Percentiles rank a stretch among this genome's conserved stretches.
phyloP scores from a whole-genome alignment of 768 basidiomycete genomes.

The Boletus barrowsii region DNA sequence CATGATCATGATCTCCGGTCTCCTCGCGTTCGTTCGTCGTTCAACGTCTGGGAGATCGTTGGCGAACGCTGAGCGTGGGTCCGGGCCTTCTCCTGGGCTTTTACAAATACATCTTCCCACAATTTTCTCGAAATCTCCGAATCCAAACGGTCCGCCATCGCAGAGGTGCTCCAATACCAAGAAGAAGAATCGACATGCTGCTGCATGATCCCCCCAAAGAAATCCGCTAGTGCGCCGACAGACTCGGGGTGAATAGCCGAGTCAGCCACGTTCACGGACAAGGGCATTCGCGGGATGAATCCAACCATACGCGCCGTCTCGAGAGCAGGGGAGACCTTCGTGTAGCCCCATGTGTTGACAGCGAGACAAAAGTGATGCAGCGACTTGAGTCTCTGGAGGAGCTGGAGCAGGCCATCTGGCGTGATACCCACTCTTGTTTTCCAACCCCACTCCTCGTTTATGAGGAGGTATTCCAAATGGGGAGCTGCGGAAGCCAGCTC shows the following conservation, averaged over 20 bases:
- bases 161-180: constrained; percentile 1
- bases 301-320: background rate
- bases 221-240: constrained; percentile 1
- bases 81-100: background rate
- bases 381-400: background rate
- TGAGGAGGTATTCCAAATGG: background rate
- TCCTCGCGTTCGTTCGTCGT: background rate
- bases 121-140: constrained; percentile 3
- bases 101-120: constrained; percentile 4
- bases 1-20: background rate
- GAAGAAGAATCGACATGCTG: background rate
- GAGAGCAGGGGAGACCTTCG: background rate
- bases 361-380: constrained; percentile 2
- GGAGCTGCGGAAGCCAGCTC: background rate
- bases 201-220: background rate
- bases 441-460: constrained; percentile 9
- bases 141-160: background rate
- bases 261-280: constrained; percentile 4
- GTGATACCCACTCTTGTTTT: background rate
- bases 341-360: background rate
- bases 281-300: background rate
- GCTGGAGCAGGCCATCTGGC: background rate
- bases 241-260: constrained; percentile 1
- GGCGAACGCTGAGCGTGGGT: background rate
- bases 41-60: background rate